Base-by-base conservation (phyloP, 495 filamentous ascomycete species). In the Penicillium diatomitis region DNA sequence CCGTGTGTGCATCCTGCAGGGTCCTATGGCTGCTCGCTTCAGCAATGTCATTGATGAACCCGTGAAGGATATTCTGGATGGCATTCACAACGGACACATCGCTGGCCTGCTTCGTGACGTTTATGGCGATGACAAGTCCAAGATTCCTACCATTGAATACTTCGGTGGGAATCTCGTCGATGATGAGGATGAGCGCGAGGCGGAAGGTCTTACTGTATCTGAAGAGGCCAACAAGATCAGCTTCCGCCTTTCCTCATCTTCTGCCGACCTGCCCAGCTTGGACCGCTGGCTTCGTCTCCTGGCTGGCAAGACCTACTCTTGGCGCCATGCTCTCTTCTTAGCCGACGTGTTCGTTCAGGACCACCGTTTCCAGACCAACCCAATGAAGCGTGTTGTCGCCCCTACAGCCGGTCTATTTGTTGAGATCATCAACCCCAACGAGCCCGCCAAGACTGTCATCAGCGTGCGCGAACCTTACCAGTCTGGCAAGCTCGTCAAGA, bases 311-410 rank as follows among this genome's bases (percentile, higher is more conserved):
- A 74, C 70, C 34, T 85, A 85, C 58, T 95, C 87, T 32, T 99
- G 92, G 92, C 79, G 88, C 47, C 88, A 92, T 63, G 94, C 92
- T n/a, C 77, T 99, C n/a, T 94, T 99, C 67, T 85, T 84, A n/a
- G 84, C 90, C 10, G 89, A 96, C 52, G 84, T 96, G 38, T 86
- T 95, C 47, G 86, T 97, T 20, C 92, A 99, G 68, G 92, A 89
- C 9, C 83, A 96, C 59, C 89, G 92, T 57, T 96, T 94, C 70
- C 89, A 96, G 71, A 92, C 88, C 32, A 97, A 98, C 66, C 92
- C 92, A 1, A 86, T 96, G 76, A 87, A 83, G 62, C 81, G 89
- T 20, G 85, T 97, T 41, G 90, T 96, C 50, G 82, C 86, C 8
- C 92, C 92, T 2, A 82, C 81, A 8, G 76, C 78, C 5, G 94